These are phyloP conservation scores for Suillus decipiens DNA, from an alignment of 768 basidiomycete species.

Conservation along the genomic window DNA sequence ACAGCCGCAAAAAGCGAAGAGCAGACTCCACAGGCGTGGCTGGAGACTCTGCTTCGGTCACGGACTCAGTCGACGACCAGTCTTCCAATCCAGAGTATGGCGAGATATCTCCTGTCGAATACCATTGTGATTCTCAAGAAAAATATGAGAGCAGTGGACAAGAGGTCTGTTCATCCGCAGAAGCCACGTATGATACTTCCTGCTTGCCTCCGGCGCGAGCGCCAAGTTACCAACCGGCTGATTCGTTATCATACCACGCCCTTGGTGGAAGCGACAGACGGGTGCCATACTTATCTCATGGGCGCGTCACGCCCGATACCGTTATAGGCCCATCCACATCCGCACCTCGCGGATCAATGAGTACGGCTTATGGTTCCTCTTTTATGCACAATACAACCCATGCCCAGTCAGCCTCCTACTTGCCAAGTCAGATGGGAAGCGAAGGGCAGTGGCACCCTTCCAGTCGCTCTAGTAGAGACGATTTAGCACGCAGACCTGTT, in stretches of 20 bases:
- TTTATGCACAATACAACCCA: conserved; percentile 28
- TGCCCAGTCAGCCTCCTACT: conserved; percentile 26
- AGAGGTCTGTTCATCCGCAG: conserved; percentile 25
- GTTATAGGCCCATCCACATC: conserved; percentile 23
- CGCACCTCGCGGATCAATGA: conserved; percentile 28
- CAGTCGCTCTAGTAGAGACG: conserved; percentile 18
- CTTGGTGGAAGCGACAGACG: conserved; percentile 26
- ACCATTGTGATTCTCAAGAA: conserved; percentile 23
- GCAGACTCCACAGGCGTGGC: conserved; percentile 33
- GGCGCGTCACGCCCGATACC: conserved; percentile 28
- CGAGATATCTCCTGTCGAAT: conserved; percentile 43
- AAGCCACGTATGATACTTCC: conserved; percentile 20
- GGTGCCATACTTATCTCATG: conserved; percentile 28
- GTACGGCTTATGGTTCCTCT: conserved; percentile 25
- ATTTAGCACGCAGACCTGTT: conserved; percentile 21
- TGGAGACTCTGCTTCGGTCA: conserved; percentile 31
- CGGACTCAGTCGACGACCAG: conserved; percentile 36
- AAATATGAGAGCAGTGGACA: conserved; percentile 8
- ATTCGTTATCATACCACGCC: conserved; percentile 22
- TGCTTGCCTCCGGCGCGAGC: conserved; percentile 19
- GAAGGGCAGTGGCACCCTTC: conserved; percentile 23
- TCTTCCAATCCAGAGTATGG: conserved; percentile 31
- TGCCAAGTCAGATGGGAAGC: conserved; percentile 19
- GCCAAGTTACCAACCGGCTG: conserved; percentile 28
- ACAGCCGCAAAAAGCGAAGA: conserved; percentile 68